phyloP scores from a whole-genome alignment of 73 alveolate genomes.

The Paramecium sexaurelia region DNA sequence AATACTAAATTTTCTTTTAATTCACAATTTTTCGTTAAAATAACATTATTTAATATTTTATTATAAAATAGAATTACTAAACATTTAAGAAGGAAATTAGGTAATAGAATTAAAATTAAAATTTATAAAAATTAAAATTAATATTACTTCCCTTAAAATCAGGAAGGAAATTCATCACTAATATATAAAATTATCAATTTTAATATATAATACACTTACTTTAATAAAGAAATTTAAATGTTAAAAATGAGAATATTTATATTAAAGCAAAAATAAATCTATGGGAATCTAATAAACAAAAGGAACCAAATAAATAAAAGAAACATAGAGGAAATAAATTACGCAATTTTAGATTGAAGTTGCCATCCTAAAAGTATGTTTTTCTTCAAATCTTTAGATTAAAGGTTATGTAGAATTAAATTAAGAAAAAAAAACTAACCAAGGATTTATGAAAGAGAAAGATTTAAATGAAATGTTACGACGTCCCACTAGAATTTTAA shows the following conservation, averaged over 20 bases:
- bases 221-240: no score
- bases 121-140: neutral
- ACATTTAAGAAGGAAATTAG: no score
- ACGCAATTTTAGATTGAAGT: neutral
- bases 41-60: no score
- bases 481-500: neutral
- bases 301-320: neutral
- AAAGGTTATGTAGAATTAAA: slow-evolving; percentile 52
- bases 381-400: neutral
- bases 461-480: neutral
- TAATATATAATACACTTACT: no score
- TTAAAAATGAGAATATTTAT: neutral
- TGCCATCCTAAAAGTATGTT: neutral
- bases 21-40: no score
- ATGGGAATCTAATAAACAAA: slow-evolving; percentile 8
- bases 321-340: neutral
- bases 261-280: slow-evolving; percentile 26
- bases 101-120: no score
- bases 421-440: neutral
- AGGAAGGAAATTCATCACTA: neutral
- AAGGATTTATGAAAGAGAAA: slow-evolving; percentile 43
- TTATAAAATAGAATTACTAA: no score
- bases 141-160: slow-evolving; percentile 36
- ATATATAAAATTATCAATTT: slow-evolving; percentile 4
- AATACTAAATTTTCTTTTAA: no score